These are phyloP conservation scores for Orychophragmus violaceus DNA, from an alignment of 345 rosid species.

Conservation along the genomic window DNA sequence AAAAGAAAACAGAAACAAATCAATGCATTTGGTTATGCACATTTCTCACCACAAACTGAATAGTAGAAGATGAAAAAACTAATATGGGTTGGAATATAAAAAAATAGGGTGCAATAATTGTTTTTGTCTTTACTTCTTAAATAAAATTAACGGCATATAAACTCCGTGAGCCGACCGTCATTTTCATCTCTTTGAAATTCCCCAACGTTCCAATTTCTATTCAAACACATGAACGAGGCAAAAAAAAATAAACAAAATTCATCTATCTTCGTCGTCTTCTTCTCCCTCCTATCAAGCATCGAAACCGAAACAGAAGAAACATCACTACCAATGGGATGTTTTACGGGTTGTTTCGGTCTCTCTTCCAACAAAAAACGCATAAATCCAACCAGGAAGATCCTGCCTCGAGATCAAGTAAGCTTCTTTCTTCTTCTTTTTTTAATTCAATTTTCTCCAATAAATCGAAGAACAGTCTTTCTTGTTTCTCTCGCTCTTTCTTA, in stretches of 20 bases:
- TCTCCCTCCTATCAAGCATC: background rate
- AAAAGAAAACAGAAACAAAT: no score
- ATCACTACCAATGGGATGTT: conserved; percentile 62
- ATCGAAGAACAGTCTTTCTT: background rate
- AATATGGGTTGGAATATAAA: background rate
- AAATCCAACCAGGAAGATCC: conserved; percentile 40
- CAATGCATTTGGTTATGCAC: background rate
- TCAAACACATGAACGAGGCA: conserved; percentile 15
- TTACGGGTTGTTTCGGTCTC: conserved; percentile 76
- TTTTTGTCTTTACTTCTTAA: conserved; percentile 22
- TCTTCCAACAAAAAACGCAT: conserved; percentile 51
- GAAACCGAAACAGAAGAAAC: conserved; percentile 10
- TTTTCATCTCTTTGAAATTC: conserved; percentile 8
- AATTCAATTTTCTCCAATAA: background rate
- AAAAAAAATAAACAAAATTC: background rate
- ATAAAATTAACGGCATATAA: conserved; percentile 10
- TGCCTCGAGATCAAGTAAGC: conserved; percentile 49
- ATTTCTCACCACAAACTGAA: background rate
- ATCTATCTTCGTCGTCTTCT: background rate
- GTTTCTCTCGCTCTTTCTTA: background rate
- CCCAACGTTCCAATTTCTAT: conserved; percentile 70
- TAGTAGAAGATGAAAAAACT: background rate
- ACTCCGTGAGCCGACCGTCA: conserved; percentile 35
- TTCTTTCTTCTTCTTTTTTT: no score
- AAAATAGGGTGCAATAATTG: background rate